Evolutionary conservation across 805 yeast genomes (phyloP).

Genomic region (Pichia insulana): DNA sequence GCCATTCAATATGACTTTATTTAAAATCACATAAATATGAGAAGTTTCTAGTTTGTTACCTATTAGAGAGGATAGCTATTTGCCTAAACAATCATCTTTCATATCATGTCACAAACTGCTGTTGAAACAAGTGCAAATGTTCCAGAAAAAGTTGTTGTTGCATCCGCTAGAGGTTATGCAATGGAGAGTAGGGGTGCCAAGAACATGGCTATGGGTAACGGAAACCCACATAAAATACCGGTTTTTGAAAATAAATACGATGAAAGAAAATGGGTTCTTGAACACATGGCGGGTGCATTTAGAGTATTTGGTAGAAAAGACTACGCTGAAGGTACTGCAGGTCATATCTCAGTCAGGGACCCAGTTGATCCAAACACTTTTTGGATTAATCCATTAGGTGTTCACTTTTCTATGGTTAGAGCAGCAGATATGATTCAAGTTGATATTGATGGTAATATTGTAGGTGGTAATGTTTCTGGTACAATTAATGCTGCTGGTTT

Average conservation of each 20-base stretch:
- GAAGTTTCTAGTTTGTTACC: too few species aligned
- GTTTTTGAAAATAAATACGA: slow-evolving; percentile 38
- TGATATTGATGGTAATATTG: slow-evolving; percentile 52
- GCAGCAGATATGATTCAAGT: slow-evolving; percentile 58
- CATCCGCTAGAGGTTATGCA: slow-evolving; percentile 36
- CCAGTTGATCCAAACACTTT: slow-evolving; percentile 74
- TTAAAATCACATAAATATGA: background rate
- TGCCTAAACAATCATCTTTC: background rate
- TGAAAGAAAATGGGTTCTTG: slow-evolving; percentile 46
- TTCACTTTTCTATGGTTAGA: slow-evolving; percentile 54
- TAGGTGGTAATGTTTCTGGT: slow-evolving; percentile 42
- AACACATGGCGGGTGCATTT: slow-evolving; percentile 83
- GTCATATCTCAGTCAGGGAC: slow-evolving; percentile 80
- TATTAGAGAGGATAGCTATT: too few species aligned
- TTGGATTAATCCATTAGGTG: slow-evolving; percentile 87
- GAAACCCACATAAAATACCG: slow-evolving; percentile 45
- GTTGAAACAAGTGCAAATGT: slow-evolving; percentile 5
- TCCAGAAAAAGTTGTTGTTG: slow-evolving; percentile 21
- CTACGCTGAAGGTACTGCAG: slow-evolving; percentile 71
- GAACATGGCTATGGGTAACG: slow-evolving; percentile 48
- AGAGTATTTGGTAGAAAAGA: slow-evolving; percentile 72
- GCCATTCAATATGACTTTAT: background rate
- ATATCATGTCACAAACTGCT: slow-evolving; percentile 1
- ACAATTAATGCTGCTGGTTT: slow-evolving; percentile 63
- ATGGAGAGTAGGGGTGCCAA: slow-evolving; percentile 44